A percentile compares a stretch with the other conserved stretches of the same genome.
These are phyloP conservation scores for Lactarius vividus DNA, from an alignment of 768 basidiomycete species.

Conservation along the genomic window DNA sequence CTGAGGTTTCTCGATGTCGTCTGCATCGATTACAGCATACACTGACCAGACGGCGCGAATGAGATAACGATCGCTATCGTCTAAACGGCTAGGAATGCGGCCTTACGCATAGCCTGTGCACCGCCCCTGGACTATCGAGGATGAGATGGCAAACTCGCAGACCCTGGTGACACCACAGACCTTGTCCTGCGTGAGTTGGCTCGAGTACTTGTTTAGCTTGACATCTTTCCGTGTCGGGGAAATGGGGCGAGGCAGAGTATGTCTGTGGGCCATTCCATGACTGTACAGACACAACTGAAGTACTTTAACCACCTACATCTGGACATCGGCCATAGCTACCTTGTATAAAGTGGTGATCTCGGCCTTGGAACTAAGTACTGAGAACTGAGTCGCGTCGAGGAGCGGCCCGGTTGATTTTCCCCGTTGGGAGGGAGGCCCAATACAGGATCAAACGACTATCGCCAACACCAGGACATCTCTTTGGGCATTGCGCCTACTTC, in stretches of 20 bases:
- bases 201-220: constrained; percentile 72
- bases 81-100: not conserved
- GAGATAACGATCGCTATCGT: not conserved
- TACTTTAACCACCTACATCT: constrained; percentile 19
- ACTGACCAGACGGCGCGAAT: constrained; percentile 41
- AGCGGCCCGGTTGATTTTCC: not conserved
- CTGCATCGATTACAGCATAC: constrained; percentile 71
- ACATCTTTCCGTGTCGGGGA: constrained; percentile 36
- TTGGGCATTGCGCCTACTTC: too few relatives aligned
- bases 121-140: constrained; percentile 55
- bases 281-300: not conserved
- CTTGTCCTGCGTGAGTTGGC: constrained; percentile 75
- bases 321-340: constrained; percentile 24
- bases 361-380: not conserved
- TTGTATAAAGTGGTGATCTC: not conserved
- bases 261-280: constrained; percentile 33
- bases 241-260: constrained; percentile 39
- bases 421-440: not conserved
- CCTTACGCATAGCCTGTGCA: constrained; percentile 84
- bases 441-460: too few relatives aligned
- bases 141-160: not conserved
- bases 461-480: too few relatives aligned
- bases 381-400: not conserved
- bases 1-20: constrained; percentile 85
- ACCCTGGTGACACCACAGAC: constrained; percentile 35